phyloP scores from a whole-genome alignment of 2,329 filamentous ascomycete species.

The Hirsutella minnesotensis region DNA sequence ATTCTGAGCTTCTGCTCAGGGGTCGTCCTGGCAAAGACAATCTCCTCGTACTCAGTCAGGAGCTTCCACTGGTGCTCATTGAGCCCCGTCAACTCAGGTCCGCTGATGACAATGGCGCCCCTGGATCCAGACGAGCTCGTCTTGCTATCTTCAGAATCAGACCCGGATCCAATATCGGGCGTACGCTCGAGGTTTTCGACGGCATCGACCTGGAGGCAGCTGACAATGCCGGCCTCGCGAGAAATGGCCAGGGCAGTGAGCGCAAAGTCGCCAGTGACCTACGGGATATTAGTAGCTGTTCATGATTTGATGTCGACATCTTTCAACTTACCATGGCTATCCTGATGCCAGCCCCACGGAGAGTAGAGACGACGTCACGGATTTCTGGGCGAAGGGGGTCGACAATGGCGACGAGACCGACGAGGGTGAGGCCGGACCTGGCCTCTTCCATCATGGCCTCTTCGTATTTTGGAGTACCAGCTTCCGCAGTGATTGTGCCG shows the following conservation, averaged over 20 bases:
- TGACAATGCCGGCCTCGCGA: constrained; percentile 60
- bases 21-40: constrained; percentile 64
- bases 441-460: constrained; percentile 43
- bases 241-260: constrained; percentile 66
- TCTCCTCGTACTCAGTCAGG: constrained; percentile 54
- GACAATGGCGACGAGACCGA: constrained; percentile 66
- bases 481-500: constrained; percentile 21
- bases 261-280: constrained; percentile 66
- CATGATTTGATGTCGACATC: too few relatives aligned
- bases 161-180: constrained; percentile 3
- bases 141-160: constrained; percentile 12
- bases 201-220: constrained; percentile 38
- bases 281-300: background rate
- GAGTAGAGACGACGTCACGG: constrained; percentile 49
- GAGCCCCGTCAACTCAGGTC: constrained; percentile 52
- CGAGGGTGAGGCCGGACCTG: constrained; percentile 49
- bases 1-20: constrained; percentile 72
- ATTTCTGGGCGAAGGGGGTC: constrained; percentile 69
- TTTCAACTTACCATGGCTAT: constrained; percentile 59
- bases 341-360: constrained; percentile 59
- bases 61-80: constrained; percentile 58
- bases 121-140: constrained; percentile 7
- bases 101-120: constrained; percentile 50
- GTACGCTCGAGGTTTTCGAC: constrained; percentile 37
- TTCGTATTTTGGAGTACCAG: constrained; percentile 36